phyloP scores from a whole-genome alignment of 73 alveolate species.

The Paramecium pentaurelia region DNA sequence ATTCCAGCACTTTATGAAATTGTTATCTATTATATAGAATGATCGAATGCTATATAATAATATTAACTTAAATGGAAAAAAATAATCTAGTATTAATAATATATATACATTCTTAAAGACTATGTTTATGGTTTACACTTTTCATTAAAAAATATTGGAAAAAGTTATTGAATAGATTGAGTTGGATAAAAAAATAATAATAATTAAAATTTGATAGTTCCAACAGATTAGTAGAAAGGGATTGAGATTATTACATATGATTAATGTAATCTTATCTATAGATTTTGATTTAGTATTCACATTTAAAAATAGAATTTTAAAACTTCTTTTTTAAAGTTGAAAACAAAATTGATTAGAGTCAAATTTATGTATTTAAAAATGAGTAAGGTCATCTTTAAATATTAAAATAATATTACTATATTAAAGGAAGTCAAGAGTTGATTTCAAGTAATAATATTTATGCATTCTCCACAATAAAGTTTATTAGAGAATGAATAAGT shows the following conservation, averaged over 20 bases:
- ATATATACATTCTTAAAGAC: background rate
- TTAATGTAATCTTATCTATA: conserved; percentile 32
- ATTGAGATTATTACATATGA: conserved; percentile 52
- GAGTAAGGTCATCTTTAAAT: no score
- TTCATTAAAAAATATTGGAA: background rate
- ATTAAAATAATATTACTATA: no score
- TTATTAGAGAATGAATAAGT: conserved; percentile 9
- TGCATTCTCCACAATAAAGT: conserved; percentile 36
- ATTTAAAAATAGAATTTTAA: background rate
- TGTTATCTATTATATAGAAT: background rate
- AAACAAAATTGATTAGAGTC: background rate
- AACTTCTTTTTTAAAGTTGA: background rate
- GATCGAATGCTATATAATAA: background rate
- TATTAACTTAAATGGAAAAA: background rate
- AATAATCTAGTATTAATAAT: background rate
- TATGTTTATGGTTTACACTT: background rate
- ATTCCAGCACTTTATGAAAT: no score
- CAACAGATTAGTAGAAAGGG: background rate
- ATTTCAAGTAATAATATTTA: conserved; percentile 24
- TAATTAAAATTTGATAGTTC: background rate
- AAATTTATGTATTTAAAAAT: background rate
- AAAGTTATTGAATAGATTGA: background rate
- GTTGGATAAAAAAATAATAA: background rate
- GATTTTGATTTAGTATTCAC: conserved; percentile 29
- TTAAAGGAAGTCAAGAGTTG: conserved; percentile 18